Base-by-base conservation (phyloP, 2,329 filamentous ascomycete species). In the Hypoxylon sp. region DNA sequence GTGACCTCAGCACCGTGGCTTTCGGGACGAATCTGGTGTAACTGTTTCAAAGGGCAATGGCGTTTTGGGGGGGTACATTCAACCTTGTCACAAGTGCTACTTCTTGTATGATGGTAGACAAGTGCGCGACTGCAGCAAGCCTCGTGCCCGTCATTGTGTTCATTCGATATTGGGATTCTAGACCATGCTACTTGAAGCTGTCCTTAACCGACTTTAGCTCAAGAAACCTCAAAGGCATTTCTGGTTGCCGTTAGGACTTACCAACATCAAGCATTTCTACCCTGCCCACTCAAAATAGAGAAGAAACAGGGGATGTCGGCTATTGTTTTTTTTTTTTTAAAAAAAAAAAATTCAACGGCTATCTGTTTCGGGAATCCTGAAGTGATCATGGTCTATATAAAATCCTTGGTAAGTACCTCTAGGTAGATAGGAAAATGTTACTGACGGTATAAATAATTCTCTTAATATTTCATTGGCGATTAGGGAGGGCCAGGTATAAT, bases 11-110 rank as follows among this genome's bases (percentile, higher is more conserved):
- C 37, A 53, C 63, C 48, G 55, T 69, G 66, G 60, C 48, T 56
- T 52, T 67, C 63, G 60, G 69, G 57, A 62, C 61, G 57, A 67
- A 71, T 69, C 66, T 69, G 19, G 69, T 71, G 63, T 56, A 35
- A 67, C 69, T 19, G 63, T 63, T 69, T 67, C 59, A 59, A 54
- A 48, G 59, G 55, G 24, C 17, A 59, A 67, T 65, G 66, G 63
- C 53, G 39, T 56, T 52, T 35, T 31, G 62, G 55, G 42, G 31
- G 29, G n/a, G n/a, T n/a, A 26, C 33, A 57, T 42, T 29, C 52
- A 50, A 63, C 59, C 50, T 31, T n/a, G 26, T 52, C 42, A 65
- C 42, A 50, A 37, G 52, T 54, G 51, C 37, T 42, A 63, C 62
- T 29, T 22, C 3, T 33, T 47, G 56, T 61, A 66, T 8, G 51